Evolutionary conservation across 768 basidiomycete genomes (phyloP), one percentile per base, ranked within the genome.

Genomic region (Leccinum boreale): DNA sequence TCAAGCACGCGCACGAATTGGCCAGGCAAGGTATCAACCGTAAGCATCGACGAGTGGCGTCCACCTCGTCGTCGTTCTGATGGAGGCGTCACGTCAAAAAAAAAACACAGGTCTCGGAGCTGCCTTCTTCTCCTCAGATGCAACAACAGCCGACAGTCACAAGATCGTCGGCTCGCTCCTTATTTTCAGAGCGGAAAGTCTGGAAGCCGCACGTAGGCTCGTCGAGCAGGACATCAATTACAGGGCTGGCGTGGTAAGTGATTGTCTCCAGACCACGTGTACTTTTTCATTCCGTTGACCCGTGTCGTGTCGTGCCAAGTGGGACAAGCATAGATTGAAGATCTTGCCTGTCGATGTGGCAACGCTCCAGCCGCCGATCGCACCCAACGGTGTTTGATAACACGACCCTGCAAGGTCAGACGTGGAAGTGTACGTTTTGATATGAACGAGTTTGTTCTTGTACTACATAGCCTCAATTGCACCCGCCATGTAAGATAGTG

Each of bases 161-260:
- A 86, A 81, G 71, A 76, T 88, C 76, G 70, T 82, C 49, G 85
- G 84, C 19, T 85, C 84, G 0, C 73, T 78, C 60, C 69, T 85
- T 55, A 74, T 87, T 50, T 73, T 76, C 50, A 78, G 85, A 66
- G 83, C 82, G 5, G 79, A 79, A 56, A 78, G 70, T 53, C 68
- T 85, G 29, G 83, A 84, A n/a, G 76, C 78, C 65, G 59, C 50
- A 36, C 70, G 58, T 11, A 56, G 60, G 45, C 23, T 73, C 36
- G 50, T 70, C 11, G 61, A 73, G 52, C 21, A 24, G 0, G 71
- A 71, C 26, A 11, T 66, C 19, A 65, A 65, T 26, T 67, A 71
- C 53, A 62, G 26, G 42, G 3, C 31, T 3, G 59, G 57, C 10
- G 70, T 73, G 61, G 71, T 71, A 35, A 53, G 67, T 33, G 3